A percentile compares a stretch with the other conserved stretches of the same genome.
Conservation (phyloP, 768 basidiomycete species). For the Serpula lacrymans region DNA sequence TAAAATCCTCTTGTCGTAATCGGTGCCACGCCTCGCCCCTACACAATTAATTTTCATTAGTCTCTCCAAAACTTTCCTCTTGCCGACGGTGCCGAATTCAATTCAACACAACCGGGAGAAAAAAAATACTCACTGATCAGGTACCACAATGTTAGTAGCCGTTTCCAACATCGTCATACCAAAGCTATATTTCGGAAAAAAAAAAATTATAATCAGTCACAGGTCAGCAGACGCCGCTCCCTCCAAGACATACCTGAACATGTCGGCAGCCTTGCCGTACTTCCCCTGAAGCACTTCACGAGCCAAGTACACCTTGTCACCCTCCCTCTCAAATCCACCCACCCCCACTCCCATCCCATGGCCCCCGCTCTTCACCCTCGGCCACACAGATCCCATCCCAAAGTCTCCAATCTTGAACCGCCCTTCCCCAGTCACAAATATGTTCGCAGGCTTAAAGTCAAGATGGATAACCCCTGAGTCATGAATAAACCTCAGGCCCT, state of each 20-base stretch:
- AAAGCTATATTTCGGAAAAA: constrained; percentile 67
- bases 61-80: constrained; percentile 10
- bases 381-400: constrained; percentile 97
- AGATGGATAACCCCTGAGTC: constrained; percentile 86
- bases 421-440: constrained; percentile 85
- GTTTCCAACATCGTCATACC: constrained; percentile 96
- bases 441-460: constrained; percentile 96
- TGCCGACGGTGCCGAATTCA: no score
- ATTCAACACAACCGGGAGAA: constrained; percentile 10
- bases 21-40: constrained; percentile 96
- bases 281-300: constrained; percentile 90
- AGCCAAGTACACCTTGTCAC: constrained; percentile 95
- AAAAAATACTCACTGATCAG: constrained; percentile 77
- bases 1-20: constrained; percentile 87
- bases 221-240: constrained; percentile 1
- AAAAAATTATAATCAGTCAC: constrained; percentile 11
- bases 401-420: constrained; percentile 97
- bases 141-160: constrained; percentile 93
- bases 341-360: constrained; percentile 33
- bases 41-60: constrained; percentile 23
- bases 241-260: constrained; percentile 76
- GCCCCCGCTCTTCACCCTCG: constrained; percentile 42
- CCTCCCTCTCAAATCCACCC: constrained; percentile 86
- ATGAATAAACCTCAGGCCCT: constrained; percentile 91
- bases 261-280: constrained; percentile 92